These are phyloP conservation scores for Agaricus subrufescens DNA, from an alignment of 768 basidiomycete species.

Conservation along the genomic window DNA sequence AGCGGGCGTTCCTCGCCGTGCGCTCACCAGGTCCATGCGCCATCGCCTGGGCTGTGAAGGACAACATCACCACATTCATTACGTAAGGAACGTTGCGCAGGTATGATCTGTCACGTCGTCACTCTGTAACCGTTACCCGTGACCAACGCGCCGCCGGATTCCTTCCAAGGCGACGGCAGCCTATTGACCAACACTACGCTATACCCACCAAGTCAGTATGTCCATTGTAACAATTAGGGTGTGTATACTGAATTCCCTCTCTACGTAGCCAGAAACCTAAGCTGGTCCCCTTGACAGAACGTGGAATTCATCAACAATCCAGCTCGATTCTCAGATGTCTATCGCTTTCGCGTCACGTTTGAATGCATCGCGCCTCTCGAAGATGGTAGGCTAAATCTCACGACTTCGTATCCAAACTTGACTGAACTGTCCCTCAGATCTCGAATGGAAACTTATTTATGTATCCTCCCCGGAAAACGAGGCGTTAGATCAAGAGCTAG, in stretches of 20 bases:
- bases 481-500: conserved; percentile 93
- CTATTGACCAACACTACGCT: neutral
- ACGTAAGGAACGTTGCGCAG: conserved; percentile 2
- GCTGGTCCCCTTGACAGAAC: conserved; percentile 39
- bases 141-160: conserved; percentile 5
- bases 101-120: neutral
- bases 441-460: conserved; percentile 98
- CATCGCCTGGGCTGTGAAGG: no score
- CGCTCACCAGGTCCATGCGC: no score
- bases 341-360: conserved; percentile 93
- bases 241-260: conserved; percentile 17
- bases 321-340: conserved; percentile 85
- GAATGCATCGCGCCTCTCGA: conserved; percentile 90
- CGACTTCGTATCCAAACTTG: neutral
- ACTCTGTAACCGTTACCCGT: neutral
- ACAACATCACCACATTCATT: neutral
- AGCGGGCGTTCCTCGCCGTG: neutral
- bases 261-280: neutral
- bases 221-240: conserved; percentile 71
- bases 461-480: conserved; percentile 92
- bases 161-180: neutral
- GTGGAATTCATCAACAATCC: conserved; percentile 93
- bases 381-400: conserved; percentile 55
- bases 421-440: conserved; percentile 45
- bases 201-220: conserved; percentile 18